phyloP scores from a whole-genome alignment of 768 basidiomycete species.

The Tulasnella calospora region DNA sequence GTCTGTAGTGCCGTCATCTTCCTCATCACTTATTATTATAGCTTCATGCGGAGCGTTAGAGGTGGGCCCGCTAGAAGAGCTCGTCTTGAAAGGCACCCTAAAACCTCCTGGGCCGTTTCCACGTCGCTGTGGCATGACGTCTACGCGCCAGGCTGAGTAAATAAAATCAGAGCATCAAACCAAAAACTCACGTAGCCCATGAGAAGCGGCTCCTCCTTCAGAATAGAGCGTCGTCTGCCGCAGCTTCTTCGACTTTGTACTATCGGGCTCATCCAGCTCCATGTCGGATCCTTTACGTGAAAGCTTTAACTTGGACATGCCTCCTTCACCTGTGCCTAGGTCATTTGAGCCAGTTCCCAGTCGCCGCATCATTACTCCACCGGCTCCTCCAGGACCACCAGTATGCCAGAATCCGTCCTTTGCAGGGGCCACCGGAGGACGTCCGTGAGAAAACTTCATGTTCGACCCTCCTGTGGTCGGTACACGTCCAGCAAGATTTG shows the following conservation, averaged over 20 bases:
- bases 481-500: neutral
- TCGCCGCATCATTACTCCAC: neutral
- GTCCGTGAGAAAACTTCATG: neutral
- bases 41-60: neutral
- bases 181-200: neutral
- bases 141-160: neutral
- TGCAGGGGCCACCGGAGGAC: neutral
- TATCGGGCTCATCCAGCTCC: neutral
- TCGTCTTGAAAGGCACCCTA: conserved; percentile 40
- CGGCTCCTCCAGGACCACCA: neutral
- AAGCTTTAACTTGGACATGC: neutral
- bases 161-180: neutral
- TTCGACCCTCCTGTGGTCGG: neutral
- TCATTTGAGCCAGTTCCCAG: neutral
- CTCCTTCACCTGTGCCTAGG: neutral
- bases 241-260: neutral
- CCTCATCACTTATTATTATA: conserved; percentile 4
- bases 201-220: too few species aligned
- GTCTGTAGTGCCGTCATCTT: neutral
- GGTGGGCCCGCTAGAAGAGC: neutral
- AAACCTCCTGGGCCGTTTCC: conserved; percentile 40
- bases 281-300: neutral
- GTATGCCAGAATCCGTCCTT: conserved; percentile 11
- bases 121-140: neutral
- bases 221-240: neutral